phyloP scores from a whole-genome alignment of 371 early-diverging fungal species.

The Mortierella sp. region DNA sequence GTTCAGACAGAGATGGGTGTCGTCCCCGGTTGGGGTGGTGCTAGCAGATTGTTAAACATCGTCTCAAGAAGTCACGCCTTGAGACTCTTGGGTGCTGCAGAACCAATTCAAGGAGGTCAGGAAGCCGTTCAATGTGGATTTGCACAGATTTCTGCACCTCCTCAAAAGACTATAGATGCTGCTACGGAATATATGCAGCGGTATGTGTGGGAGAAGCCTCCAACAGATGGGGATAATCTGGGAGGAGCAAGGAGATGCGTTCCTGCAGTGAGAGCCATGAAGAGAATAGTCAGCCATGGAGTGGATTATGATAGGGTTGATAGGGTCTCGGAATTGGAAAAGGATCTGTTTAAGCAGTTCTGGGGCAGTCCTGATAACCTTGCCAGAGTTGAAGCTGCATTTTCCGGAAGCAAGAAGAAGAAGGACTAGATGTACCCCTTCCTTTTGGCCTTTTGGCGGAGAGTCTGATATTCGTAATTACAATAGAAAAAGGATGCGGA shows the following conservation, averaged over 20 bases:
- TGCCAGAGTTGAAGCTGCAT: slow-evolving; percentile 39
- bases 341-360: slow-evolving; percentile 45
- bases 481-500: slow-evolving; percentile 1
- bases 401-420: slow-evolving; percentile 22
- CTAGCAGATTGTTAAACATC: slow-evolving; percentile 62
- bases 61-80: slow-evolving; percentile 70
- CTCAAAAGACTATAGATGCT: slow-evolving; percentile 38
- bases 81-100: slow-evolving; percentile 62
- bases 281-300: slow-evolving; percentile 44
- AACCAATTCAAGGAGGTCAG: slow-evolving; percentile 52
- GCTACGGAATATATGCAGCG: slow-evolving; percentile 49
- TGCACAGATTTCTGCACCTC: slow-evolving; percentile 56
- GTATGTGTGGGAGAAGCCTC: slow-evolving; percentile 48
- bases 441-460: too few species aligned
- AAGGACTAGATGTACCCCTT: background rate
- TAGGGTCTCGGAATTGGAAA: slow-evolving; percentile 45
- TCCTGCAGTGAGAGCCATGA: slow-evolving; percentile 40
- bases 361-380: slow-evolving; percentile 54
- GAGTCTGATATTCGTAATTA: background rate
- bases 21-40: slow-evolving; percentile 75
- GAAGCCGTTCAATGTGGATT: slow-evolving; percentile 58
- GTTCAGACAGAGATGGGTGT: slow-evolving; percentile 78
- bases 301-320: slow-evolving; percentile 39
- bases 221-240: slow-evolving; percentile 7
- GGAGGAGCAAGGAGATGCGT: slow-evolving; percentile 37